Conservation (phyloP, 345 rosid species). For the Aquilaria malaccensis region DNA sequence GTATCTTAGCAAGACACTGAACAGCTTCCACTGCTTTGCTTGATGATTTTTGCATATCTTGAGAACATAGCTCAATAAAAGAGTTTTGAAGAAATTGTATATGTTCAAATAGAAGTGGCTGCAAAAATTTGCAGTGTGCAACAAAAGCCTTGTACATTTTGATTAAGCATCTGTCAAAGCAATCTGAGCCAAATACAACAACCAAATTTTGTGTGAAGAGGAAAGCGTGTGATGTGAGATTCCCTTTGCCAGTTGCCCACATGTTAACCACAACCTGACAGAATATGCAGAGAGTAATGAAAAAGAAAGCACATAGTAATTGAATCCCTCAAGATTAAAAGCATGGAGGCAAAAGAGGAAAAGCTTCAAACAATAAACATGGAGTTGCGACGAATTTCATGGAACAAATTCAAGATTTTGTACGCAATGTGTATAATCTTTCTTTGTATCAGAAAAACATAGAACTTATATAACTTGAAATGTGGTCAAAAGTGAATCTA, state of each 20-base stretch:
- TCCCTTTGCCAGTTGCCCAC: conserved; percentile 72
- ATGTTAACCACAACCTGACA: conserved; percentile 63
- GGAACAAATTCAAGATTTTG: too few relatives aligned
- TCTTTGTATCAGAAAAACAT: too few relatives aligned
- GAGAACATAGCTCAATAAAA: conserved; percentile 68
- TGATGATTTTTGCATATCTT: conserved; percentile 69
- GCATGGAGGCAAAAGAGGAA: not conserved
- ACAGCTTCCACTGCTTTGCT: conserved; percentile 52
- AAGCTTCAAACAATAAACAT: too few relatives aligned
- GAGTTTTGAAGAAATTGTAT: conserved; percentile 51
- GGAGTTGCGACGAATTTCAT: too few relatives aligned
- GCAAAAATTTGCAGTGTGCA: conserved; percentile 52
- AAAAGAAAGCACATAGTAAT: too few relatives aligned
- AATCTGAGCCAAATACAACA: conserved; percentile 45
- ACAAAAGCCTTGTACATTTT: conserved; percentile 62
- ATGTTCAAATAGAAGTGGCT: conserved; percentile 36
- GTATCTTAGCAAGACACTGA: conserved; percentile 61
- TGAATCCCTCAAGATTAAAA: conserved; percentile 3
- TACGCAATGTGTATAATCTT: too few relatives aligned
- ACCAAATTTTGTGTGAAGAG: conserved; percentile 54
- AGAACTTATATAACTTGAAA: too few relatives aligned
- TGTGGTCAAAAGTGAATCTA: too few relatives aligned
- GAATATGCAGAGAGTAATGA: not conserved
- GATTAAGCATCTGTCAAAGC: conserved; percentile 52
- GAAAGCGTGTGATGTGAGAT: conserved; percentile 46